phyloP scores from a whole-genome alignment of 148 eudicot species.

The Rhododendron ovatum region DNA sequence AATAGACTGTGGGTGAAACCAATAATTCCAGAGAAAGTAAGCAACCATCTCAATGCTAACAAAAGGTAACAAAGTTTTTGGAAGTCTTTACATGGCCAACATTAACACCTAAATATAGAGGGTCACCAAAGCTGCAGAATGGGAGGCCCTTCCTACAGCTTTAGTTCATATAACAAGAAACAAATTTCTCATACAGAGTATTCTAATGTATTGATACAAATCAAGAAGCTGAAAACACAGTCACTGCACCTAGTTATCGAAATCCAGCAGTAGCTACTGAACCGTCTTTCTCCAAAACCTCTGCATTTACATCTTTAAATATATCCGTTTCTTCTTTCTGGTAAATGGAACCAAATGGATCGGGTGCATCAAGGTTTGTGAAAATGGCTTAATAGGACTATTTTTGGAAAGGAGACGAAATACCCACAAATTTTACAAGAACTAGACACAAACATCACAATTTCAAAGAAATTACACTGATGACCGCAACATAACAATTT shows the following conservation, averaged over 20 bases:
- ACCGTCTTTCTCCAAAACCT: neutral
- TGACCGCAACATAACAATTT: neutral
- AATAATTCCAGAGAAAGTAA: neutral
- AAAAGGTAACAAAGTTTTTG: neutral
- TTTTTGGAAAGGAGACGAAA: neutral
- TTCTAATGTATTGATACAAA: neutral
- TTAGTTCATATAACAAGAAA: neutral
- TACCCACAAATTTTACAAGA: neutral
- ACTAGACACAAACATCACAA: neutral
- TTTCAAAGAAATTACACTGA: neutral
- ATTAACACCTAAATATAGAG: neutral
- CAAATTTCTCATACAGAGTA: neutral
- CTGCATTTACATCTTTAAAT: neutral
- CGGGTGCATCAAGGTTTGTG: neutral
- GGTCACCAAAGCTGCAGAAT: neutral
- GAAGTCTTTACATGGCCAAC: neutral
- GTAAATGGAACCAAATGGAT: neutral
- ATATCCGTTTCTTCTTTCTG: neutral
- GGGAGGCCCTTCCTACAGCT: neutral
- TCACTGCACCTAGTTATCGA: neutral
- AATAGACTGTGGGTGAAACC: neutral
- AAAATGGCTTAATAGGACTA: neutral
- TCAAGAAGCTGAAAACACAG: neutral
- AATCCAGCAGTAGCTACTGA: neutral
- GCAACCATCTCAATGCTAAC: neutral